Evolutionary conservation across 352 stramenopile genomes (phyloP).

Genomic region (Thalassiosira exigua): DNA sequence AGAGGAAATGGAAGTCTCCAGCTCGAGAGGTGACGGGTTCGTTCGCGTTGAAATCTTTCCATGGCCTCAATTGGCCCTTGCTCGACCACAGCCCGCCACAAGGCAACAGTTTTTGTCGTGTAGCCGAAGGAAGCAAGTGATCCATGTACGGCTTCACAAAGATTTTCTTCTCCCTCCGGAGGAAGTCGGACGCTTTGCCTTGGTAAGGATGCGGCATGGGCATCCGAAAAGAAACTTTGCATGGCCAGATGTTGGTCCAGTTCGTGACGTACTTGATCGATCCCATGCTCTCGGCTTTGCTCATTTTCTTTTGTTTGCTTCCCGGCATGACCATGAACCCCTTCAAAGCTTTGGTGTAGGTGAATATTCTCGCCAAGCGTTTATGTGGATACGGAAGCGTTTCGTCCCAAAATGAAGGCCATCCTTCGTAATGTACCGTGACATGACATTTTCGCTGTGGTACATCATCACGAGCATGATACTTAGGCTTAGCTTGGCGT

Average conservation of each 20-base stretch:
- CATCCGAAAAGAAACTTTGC: slow-evolving; percentile 51
- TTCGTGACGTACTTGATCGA: slow-evolving; percentile 4
- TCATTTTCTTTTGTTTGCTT: slow-evolving; percentile 34
- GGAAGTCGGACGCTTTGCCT: not conserved
- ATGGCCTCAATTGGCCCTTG: slow-evolving; percentile 19
- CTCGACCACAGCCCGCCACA: slow-evolving; percentile 49
- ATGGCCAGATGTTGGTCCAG: slow-evolving; percentile 48
- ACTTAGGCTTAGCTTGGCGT: no score
- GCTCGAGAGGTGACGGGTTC: slow-evolving; percentile 1
- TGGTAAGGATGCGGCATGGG: slow-evolving; percentile 26
- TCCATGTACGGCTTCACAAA: slow-evolving; percentile 47
- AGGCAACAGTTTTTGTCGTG: slow-evolving; percentile 23
- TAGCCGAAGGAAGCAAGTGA: slow-evolving; percentile 27
- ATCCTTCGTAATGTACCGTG: slow-evolving; percentile 53
- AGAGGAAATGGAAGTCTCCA: not conserved
- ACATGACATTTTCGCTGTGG: slow-evolving; percentile 21
- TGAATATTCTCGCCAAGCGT: slow-evolving; percentile 46
- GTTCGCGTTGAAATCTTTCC: slow-evolving; percentile 37
- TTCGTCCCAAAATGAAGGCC: slow-evolving; percentile 45
- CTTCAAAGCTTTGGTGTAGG: slow-evolving; percentile 56
- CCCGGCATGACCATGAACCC: slow-evolving; percentile 35
- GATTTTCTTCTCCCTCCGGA: slow-evolving; percentile 34
- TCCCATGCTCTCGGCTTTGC: not conserved
- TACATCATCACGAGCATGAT: no score
- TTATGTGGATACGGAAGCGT: slow-evolving; percentile 35